Percentiles rank a stretch among this genome's conserved stretches.
These are phyloP conservation scores for Skeletonema grethae DNA, from an alignment of 108 stramenopile genomes.

Conservation along the genomic window DNA sequence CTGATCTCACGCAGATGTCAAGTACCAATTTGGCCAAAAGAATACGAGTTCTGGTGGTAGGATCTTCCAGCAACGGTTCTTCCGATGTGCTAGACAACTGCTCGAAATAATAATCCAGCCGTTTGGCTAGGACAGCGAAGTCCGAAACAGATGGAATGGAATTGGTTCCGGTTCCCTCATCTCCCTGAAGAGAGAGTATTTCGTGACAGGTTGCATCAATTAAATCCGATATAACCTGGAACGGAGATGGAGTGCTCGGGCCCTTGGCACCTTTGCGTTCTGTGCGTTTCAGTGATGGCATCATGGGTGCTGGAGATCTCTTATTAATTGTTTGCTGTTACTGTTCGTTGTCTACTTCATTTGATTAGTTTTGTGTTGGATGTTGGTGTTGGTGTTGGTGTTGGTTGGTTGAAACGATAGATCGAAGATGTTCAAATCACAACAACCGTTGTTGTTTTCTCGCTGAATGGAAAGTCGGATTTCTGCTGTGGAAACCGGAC, in stretches of 20 bases:
- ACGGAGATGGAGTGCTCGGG: slow-evolving; percentile 8
- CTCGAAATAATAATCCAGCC: slow-evolving; percentile 22
- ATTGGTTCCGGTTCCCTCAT: not conserved
- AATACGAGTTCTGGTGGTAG: slow-evolving; percentile 11
- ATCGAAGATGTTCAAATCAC: too few relatives aligned
- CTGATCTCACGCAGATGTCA: slow-evolving; percentile 15
- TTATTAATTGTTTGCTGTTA: too few relatives aligned
- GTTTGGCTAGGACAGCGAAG: slow-evolving; percentile 2
- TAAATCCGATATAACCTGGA: slow-evolving; percentile 21
- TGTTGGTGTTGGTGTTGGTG: too few relatives aligned
- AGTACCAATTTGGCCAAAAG: slow-evolving; percentile 21
- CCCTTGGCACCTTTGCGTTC: not conserved
- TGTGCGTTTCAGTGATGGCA: not conserved
- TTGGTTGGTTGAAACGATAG: too few relatives aligned
- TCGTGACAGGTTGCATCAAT: slow-evolving; percentile 39
- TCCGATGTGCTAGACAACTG: slow-evolving; percentile 4
- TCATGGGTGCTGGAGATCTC: not conserved
- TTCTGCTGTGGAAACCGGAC: too few relatives aligned
- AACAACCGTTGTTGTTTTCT: too few relatives aligned
- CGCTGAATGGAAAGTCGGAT: too few relatives aligned
- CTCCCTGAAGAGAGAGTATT: slow-evolving; percentile 17
- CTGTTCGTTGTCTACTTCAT: too few relatives aligned
- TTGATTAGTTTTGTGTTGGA: too few relatives aligned
- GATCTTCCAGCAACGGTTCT: slow-evolving; percentile 7
- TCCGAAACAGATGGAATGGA: not conserved